A percentile compares a stretch with the other conserved stretches of the same genome.
Conservation (phyloP, 371 early-diverging fungal genomes). For the Sporodiniella umbellata region DNA sequence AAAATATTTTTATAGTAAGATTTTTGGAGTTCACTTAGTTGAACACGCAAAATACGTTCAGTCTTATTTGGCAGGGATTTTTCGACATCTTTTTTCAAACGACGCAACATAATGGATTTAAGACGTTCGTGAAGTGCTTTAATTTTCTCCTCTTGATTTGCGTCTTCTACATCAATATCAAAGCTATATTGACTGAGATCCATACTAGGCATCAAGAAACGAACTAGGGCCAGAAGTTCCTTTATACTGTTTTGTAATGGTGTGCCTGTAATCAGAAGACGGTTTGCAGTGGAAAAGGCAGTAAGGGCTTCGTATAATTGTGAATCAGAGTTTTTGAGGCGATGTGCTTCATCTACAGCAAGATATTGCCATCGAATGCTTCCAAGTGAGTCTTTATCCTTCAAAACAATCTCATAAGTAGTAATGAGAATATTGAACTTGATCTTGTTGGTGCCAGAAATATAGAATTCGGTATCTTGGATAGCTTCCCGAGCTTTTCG, state of each 20-base stretch:
- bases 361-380: conserved; percentile 81
- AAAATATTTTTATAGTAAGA: conserved; percentile 92
- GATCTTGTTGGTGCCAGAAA: conserved; percentile 48
- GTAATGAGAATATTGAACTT: conserved; percentile 94
- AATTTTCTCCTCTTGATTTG: conserved; percentile 80
- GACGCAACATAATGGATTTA: conserved; percentile 89
- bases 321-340: conserved; percentile 87
- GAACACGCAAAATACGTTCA: conserved; percentile 93
- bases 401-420: conserved; percentile 92
- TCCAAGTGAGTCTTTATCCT: conserved; percentile 79
- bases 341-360: conserved; percentile 91
- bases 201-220: conserved; percentile 86
- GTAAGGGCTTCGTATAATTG: conserved; percentile 82
- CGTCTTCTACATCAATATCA: conserved; percentile 59
- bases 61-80: conserved; percentile 93
- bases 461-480: conserved; percentile 90
- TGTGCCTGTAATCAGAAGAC: conserved; percentile 87
- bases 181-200: conserved; percentile 59
- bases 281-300: conserved; percentile 73
- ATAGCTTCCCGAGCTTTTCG: conserved; percentile 78
- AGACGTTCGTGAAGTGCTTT: conserved; percentile 80
- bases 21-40: conserved; percentile 86
- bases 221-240: conserved; percentile 76
- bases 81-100: conserved; percentile 97
- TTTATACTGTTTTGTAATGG: conserved; percentile 88